phyloP scores from a whole-genome alignment of 2,329 filamentous ascomycete genomes.

The Macrophomina phaseolina region DNA sequence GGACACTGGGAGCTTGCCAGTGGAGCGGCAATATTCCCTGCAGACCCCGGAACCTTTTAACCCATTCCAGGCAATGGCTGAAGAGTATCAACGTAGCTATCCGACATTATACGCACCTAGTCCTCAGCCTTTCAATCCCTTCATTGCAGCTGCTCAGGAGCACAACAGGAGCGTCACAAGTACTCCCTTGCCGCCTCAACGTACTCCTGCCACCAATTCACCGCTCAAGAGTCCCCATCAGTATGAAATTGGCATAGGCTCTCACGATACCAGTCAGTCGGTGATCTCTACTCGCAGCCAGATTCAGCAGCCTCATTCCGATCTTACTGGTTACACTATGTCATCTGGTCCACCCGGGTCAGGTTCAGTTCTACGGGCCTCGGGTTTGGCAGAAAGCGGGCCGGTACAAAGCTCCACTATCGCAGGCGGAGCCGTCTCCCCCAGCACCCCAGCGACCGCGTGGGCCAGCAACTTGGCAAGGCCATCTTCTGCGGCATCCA shows the following conservation, averaged over 20 bases:
- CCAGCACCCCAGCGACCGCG: background rate
- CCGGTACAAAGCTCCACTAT: too few relatives aligned
- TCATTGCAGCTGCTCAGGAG: constrained; percentile 11
- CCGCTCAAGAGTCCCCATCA: background rate
- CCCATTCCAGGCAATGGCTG: constrained; percentile 9
- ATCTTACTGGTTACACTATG: too few relatives aligned
- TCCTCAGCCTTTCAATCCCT: constrained; percentile 11
- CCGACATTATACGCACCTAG: background rate
- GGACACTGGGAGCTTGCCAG: background rate
- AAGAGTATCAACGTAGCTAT: constrained; percentile 9
- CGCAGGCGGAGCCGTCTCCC: background rate
- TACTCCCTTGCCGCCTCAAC: background rate
- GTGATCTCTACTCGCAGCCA: background rate
- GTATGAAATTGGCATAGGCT: too few relatives aligned
- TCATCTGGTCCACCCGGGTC: too few relatives aligned
- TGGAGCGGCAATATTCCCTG: background rate
- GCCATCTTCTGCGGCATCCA: background rate
- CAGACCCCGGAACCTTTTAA: background rate
- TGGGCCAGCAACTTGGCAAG: background rate
- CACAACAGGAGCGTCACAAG: constrained; percentile 12
- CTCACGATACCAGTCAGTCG: background rate
- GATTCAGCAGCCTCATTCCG: background rate
- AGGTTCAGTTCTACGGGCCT: too few relatives aligned
- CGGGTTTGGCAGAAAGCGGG: background rate
- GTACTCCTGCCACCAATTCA: background rate